A percentile compares a stretch with the other conserved stretches of the same genome.
Conservation (phyloP, 228 moss, liverwort and hornwort species). For the Sphagnum fallax region DNA sequence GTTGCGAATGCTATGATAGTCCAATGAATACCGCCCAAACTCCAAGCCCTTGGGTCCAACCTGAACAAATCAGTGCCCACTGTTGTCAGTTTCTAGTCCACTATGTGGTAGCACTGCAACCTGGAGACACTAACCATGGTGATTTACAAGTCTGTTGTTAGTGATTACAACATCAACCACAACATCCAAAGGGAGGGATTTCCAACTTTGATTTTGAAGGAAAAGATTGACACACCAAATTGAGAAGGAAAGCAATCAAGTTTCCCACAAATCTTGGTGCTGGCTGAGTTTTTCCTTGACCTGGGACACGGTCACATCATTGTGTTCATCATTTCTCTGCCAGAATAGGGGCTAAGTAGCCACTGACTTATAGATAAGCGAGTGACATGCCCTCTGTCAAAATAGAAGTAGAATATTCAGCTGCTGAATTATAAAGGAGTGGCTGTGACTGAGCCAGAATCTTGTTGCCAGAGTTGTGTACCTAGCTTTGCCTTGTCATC, state of each 20-base stretch:
- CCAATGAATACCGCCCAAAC: conserved; percentile 96
- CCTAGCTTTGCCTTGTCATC: conserved; percentile 91
- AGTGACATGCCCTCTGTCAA: background rate
- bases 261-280: conserved; percentile 85
- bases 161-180: too few relatives aligned
- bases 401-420: background rate
- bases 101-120: too few relatives aligned
- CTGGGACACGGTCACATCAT: conserved; percentile 12
- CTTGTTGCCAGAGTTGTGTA: conserved; percentile 7
- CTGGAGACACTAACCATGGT: too few relatives aligned
- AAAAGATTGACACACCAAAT: conserved; percentile 45
- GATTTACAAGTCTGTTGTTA: too few relatives aligned
- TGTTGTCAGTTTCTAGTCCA: too few relatives aligned
- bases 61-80: conserved; percentile 25
- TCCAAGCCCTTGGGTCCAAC: conserved; percentile 97
- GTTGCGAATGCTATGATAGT: conserved; percentile 92
- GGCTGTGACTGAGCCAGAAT: too few relatives aligned
- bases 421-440: background rate
- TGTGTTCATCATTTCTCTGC: background rate
- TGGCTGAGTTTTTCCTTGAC: conserved; percentile 68
- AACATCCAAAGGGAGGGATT: too few relatives aligned
- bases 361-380: background rate
- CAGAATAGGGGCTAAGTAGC: background rate
- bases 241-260: conserved; percentile 80
- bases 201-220: too few relatives aligned